phyloP scores from a whole-genome alignment of 2,329 filamentous ascomycete species.

The Claviceps arundinis region DNA sequence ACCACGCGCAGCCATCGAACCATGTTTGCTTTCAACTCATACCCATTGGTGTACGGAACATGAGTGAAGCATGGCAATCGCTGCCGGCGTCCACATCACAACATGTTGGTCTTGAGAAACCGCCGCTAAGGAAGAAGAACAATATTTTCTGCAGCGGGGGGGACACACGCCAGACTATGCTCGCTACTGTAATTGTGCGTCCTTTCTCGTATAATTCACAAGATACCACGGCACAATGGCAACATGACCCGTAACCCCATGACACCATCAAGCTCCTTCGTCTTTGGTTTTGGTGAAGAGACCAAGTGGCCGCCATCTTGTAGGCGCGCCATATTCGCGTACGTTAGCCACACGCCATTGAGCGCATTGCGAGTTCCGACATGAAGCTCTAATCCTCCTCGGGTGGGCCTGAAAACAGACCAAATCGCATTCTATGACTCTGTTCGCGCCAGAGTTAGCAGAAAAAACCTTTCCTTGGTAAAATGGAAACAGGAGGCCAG shows the following conservation, averaged over 20 bases:
- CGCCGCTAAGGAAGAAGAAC: constrained; percentile 15
- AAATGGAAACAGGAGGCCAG: not conserved
- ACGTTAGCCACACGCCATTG: constrained; percentile 2
- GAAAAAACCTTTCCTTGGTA: not conserved
- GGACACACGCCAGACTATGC: constrained; percentile 20
- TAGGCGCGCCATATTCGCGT: not conserved
- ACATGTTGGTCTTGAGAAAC: constrained; percentile 14
- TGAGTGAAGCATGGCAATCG: constrained; percentile 7
- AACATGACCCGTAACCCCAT: not conserved
- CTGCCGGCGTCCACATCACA: constrained; percentile 17
- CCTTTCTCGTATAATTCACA: constrained; percentile 4
- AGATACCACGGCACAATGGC: not conserved
- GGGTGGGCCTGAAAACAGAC: constrained; percentile 55
- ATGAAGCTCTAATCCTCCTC: constrained; percentile 33
- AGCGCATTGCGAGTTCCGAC: constrained; percentile 3
- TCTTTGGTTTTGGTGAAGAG: not conserved
- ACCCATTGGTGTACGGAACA: not conserved
- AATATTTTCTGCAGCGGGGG: constrained; percentile 12
- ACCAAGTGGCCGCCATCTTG: not conserved
- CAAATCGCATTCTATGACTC: constrained; percentile 69
- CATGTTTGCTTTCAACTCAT: constrained; percentile 2
- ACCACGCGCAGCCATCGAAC: not conserved
- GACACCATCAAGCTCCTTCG: not conserved
- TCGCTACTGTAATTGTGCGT: constrained; percentile 20
- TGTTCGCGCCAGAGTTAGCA: constrained; percentile 23